Base-by-base conservation (phyloP, 495 filamentous ascomycete species). In the Aspergillus egyptiacus region DNA sequence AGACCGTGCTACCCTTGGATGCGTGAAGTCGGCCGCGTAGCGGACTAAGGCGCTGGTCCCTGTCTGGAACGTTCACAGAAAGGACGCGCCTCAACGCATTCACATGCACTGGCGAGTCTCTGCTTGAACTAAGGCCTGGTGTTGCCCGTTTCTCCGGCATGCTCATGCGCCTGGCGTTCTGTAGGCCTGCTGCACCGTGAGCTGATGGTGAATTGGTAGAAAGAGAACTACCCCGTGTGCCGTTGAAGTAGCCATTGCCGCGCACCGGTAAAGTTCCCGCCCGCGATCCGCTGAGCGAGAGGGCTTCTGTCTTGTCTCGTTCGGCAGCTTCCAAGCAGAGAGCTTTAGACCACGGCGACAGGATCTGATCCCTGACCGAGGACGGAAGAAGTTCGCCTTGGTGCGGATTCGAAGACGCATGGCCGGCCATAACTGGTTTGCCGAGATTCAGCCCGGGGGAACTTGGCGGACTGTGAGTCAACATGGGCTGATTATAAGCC, bases 61-160 rank as follows among this genome's bases (percentile, higher is more conserved):
- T 56, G 6, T 58, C 56, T 8, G 69, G 68, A 50, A 63, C 67
- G 52, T 57, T 65, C 20, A 70, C 81, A 2, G 80, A 81, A 13
- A 87, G 75, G 18, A 83, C 85, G 39, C 81, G 79, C 63, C 90
- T 91, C 50, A 96, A 73, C 56, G 95, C 89, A 47, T 90, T 89
- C n/a, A 95, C 83, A 28, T 85, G 83, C n/a, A 89, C 80, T 9
- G 88, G 80, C 14, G 79, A 83, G 22, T 77, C 82, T 48, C 80
- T 65, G 59, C 70, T 80, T 23, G 82, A 82, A 39, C 73, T 74
- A 52, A 72, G 77, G 23, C 70, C 66, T 14, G 73, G 72, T 14
- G 75, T 70, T 22, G 69, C 72, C 0, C 83, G 81, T 2, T 58
- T 64, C 19, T 76, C 74, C 14, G 69, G 70, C 24, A 66, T 51